Evolutionary conservation across 2,329 filamentous ascomycete genomes (phyloP), one percentile per base, ranked within the genome.

Genomic region (Colletotrichum spinosum): DNA sequence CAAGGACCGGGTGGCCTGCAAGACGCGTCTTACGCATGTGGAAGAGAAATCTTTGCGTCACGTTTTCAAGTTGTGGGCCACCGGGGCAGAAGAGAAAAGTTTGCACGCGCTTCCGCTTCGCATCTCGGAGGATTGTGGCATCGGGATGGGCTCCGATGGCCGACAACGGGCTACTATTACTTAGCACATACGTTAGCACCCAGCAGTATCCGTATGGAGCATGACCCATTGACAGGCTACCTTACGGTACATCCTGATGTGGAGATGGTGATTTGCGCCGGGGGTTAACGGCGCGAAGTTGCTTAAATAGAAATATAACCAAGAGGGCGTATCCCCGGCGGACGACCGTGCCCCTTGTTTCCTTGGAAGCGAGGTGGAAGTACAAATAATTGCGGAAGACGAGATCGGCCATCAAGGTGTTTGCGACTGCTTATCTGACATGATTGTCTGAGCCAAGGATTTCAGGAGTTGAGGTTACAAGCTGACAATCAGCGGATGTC

Each of bases 181-280:
- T 25, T 4, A 25, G 25, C 25, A 25, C 25, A 25, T 25, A 25
- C 25, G 25, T 25, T 25, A 25, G 25, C 25, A 25, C 25, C 25
- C 4, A 25, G 25, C 25, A 25, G 25, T 17, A 17, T 17, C 17
- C 17, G 17, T 17, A 17, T 2, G 17, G 17, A 17, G 25, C 25
- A 25, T 25, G 25, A 25, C 25, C 39, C 52, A 55, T 34, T 33
- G 39, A 17, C 52, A 55, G 25, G 25, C 25, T 25, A 25, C 25
- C 25, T 25, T 25, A 25, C 25, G 25, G 4, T 44, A 44, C 17
- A 25, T 25, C 25, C 25, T 25, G 25, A 15, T 66, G 48, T 66
- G 63, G 58, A 46, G 58, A 63, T 37, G 8, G 33, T 66, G 63
- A 66, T 66, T 66, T 66, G 63, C 63, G 63, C 63, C 52, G 52